These are phyloP conservation scores for Fonsecaea multimorphosa DNA, from an alignment of 2,329 filamentous ascomycete species.

Conservation along the genomic window DNA sequence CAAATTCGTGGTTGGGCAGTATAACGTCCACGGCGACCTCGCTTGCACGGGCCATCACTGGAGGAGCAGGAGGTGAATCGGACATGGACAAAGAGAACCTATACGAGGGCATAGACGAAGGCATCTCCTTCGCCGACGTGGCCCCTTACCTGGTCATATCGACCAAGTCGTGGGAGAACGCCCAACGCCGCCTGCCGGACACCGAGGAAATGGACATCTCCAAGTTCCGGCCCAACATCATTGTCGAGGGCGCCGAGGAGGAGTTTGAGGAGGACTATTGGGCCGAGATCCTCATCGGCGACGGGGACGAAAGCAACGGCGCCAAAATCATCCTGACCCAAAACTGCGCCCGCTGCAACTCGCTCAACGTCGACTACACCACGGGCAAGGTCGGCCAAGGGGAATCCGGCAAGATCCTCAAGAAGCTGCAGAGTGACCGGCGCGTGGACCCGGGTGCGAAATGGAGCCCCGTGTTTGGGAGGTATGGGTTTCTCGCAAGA, in stretches of 20 bases:
- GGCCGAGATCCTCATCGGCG: slow-evolving; percentile 62
- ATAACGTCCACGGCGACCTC: slow-evolving; percentile 29
- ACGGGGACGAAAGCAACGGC: background rate
- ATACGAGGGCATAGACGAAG: slow-evolving; percentile 49
- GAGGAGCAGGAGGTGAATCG: background rate
- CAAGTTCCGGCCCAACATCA: slow-evolving; percentile 76
- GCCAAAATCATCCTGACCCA: slow-evolving; percentile 65
- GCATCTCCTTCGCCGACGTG: slow-evolving; percentile 74
- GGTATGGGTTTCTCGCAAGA: slow-evolving; percentile 68
- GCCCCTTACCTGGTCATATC: slow-evolving; percentile 77
- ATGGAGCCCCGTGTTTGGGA: slow-evolving; percentile 73
- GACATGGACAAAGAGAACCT: slow-evolving; percentile 16
- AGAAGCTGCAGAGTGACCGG: slow-evolving; percentile 72
- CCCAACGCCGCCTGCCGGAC: slow-evolving; percentile 54
- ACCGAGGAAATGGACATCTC: slow-evolving; percentile 65
- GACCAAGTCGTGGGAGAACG: slow-evolving; percentile 68
- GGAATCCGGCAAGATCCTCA: slow-evolving; percentile 67
- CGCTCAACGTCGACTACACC: slow-evolving; percentile 73
- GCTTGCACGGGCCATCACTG: slow-evolving; percentile 21
- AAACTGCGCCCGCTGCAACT: slow-evolving; percentile 72
- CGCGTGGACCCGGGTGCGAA: slow-evolving; percentile 72
- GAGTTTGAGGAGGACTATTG: slow-evolving; percentile 76
- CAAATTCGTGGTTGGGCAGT: slow-evolving; percentile 33
- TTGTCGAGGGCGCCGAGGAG: slow-evolving; percentile 63
- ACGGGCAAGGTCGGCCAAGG: slow-evolving; percentile 66